Evolutionary conservation across 176 grass and related monocot species (phyloP), one percentile per base, ranked within the genome.

Genomic region (Oryza punctata): DNA sequence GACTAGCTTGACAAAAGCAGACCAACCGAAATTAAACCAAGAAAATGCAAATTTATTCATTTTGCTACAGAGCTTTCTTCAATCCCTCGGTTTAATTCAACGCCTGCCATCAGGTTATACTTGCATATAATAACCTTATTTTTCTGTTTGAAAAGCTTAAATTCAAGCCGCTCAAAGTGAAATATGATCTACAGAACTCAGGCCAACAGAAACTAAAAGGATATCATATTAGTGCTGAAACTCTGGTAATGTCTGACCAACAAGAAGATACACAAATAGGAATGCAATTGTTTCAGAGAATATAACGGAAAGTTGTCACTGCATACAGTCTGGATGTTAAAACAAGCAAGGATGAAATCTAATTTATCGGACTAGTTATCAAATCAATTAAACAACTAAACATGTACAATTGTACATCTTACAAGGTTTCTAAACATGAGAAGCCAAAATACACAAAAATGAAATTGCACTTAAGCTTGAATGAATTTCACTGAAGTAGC

Each of bases 361-460:
- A 75, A 38, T 73, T 52, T 18, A 63, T 38, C 12, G 49, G 18
- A 83, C n/a, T 63, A 73, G 35, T 30, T 63, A 79, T 29, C 67
- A 83, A 45, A 79, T n/a, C 0, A 85, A 60, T 41, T 41, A 74
- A 66, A 78, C 3, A 73, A 24, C 38, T 70, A 23, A 78, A 30
- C 7, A 73, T 79, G 29, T 78, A 79, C 83, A 90, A 3, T 10
- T 79, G 29, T 78, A 79, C 78, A 90, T 52, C 28, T 69, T 43
- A 32, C 38, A 49, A 79, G 19, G 4, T 32, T 5, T 25, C 80
- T 79, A 84, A 74, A 69, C 37, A 60, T 13, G 32, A 78, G 35
- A 70, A 75, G 70, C 29, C 71, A 80, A 75, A 78, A 59, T 5
- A 49, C 12, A 3, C 10, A 57, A 10, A 15, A 89, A 85, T 2